These are phyloP conservation scores for Apiospora kogelbergensis DNA, from an alignment of 2,329 filamentous ascomycete species.

Conservation along the genomic window DNA sequence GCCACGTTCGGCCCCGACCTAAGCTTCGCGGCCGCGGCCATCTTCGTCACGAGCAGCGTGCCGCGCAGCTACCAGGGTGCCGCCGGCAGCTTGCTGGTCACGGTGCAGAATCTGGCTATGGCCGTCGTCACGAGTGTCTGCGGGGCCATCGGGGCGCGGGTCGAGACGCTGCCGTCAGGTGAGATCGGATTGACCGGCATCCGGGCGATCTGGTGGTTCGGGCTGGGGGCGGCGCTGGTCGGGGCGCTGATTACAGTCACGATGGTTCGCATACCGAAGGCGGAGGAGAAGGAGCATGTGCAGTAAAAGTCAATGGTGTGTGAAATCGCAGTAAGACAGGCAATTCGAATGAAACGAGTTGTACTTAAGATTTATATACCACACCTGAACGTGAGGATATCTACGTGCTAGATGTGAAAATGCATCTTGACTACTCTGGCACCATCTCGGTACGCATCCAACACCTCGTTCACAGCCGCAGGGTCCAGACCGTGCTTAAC, in stretches of 20 bases:
- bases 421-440: not conserved
- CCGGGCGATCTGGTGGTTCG: slow-evolving; percentile 27
- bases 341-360: too few relatives aligned
- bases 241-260: not conserved
- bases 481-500: not conserved
- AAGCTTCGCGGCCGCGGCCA: slow-evolving; percentile 46
- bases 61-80: slow-evolving; percentile 45
- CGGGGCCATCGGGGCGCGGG: slow-evolving; percentile 32
- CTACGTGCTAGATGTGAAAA: not conserved
- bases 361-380: too few relatives aligned
- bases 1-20: slow-evolving; percentile 48
- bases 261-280: slow-evolving; percentile 3
- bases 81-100: slow-evolving; percentile 45
- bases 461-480: not conserved
- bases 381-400: too few relatives aligned
- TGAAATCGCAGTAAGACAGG: too few relatives aligned
- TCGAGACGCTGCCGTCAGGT: slow-evolving; percentile 23
- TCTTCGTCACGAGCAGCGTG: slow-evolving; percentile 47
- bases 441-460: not conserved
- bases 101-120: slow-evolving; percentile 44
- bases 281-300: slow-evolving; percentile 5
- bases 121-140: slow-evolving; percentile 39
- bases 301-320: not conserved
- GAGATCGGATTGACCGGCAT: slow-evolving; percentile 23
- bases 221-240: slow-evolving; percentile 19